Conservation (phyloP, 306 rosid species). For the Quercus glauca region DNA sequence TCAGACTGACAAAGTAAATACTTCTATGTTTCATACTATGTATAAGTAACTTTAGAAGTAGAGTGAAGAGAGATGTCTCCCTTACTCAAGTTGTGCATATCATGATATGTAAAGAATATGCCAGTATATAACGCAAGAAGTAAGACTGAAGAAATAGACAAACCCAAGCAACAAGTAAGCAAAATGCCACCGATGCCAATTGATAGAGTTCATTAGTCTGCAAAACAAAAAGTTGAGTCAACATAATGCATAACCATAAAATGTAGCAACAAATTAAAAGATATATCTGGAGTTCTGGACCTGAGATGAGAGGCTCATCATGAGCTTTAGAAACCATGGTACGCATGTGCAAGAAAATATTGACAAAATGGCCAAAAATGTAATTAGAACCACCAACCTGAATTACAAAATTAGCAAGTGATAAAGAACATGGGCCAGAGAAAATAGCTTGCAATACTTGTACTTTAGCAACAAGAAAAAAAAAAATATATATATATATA, state of each 20-base stretch:
- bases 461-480: background rate
- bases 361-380: constrained; percentile 72
- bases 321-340: constrained; percentile 91
- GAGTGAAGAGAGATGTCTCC: background rate
- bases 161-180: constrained; percentile 97
- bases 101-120: constrained; percentile 2
- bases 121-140: constrained; percentile 12
- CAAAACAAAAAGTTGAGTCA: constrained; percentile 25
- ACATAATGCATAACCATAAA: constrained; percentile 16
- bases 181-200: constrained; percentile 94
- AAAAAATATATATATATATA: no score
- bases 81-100: background rate
- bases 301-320: constrained; percentile 96
- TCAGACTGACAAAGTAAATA: constrained; percentile 14
- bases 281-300: constrained; percentile 58
- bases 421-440: constrained; percentile 19
- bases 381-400: constrained; percentile 72
- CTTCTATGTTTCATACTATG: no score
- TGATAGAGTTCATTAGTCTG: constrained; percentile 99
- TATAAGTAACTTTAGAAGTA: no score
- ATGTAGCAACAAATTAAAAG: constrained; percentile 20
- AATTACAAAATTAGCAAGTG: constrained; percentile 25
- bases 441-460: constrained; percentile 2
- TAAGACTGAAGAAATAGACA: constrained; percentile 36
- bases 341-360: constrained; percentile 77